phyloP scores from a whole-genome alignment of 1,284 basidiomycete genomes.

The Trametes hirsuta region DNA sequence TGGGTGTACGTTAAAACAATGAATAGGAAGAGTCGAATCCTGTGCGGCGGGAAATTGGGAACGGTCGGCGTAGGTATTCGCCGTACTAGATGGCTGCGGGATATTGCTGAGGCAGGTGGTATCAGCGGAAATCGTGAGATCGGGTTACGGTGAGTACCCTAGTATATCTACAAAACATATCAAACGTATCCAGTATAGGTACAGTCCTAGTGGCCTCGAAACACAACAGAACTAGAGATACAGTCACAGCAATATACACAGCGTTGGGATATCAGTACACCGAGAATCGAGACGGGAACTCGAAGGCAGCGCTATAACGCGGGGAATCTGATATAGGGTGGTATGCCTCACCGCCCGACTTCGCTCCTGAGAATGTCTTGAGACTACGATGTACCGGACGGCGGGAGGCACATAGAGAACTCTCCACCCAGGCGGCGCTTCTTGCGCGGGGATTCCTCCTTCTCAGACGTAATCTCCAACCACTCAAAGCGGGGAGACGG shows the following conservation, averaged over 20 bases:
- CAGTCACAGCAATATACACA: no score
- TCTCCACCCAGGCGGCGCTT: slow-evolving; percentile 8
- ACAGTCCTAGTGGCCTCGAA: not conserved
- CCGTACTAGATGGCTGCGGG: not conserved
- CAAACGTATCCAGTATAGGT: not conserved
- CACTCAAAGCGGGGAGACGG: slow-evolving; percentile 6
- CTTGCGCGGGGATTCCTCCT: slow-evolving; percentile 9
- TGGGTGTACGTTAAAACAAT: not conserved
- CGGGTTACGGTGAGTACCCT: no score
- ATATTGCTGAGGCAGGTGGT: not conserved
- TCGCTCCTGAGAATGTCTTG: no score
- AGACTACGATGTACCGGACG: not conserved
- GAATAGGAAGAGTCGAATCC: no score
- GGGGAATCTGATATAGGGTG: no score
- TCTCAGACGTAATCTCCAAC: not conserved
- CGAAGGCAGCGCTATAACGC: no score
- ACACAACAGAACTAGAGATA: not conserved
- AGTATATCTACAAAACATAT: not conserved
- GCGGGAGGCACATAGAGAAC: not conserved
- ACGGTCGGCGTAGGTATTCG: no score
- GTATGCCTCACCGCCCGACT: no score
- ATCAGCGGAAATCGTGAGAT: no score
- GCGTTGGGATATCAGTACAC: no score
- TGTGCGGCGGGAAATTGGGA: no score
- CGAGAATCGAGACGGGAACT: no score